phyloP scores from a whole-genome alignment of 2,329 filamentous ascomycete species.

The Sordariomycetes sp. region DNA sequence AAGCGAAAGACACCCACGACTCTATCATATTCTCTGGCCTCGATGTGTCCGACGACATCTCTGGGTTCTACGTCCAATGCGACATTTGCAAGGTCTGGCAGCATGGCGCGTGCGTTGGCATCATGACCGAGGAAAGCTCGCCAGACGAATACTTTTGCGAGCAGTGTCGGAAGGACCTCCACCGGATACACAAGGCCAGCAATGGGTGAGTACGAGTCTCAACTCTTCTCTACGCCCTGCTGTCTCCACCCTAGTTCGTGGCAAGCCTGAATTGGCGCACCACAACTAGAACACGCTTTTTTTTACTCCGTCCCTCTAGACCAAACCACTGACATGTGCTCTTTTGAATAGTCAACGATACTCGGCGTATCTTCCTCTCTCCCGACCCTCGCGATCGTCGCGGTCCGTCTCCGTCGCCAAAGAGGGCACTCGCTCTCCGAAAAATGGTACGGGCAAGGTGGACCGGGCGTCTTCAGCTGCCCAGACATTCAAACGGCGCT shows the following conservation, averaged over 20 bases:
- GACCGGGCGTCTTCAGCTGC: slow-evolving; percentile 35
- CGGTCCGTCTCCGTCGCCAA: slow-evolving; percentile 54
- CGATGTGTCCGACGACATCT: slow-evolving; percentile 69
- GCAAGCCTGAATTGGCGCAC: not conserved
- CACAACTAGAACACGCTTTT: not conserved
- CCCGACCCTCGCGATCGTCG: slow-evolving; percentile 41
- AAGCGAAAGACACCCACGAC: slow-evolving; percentile 42
- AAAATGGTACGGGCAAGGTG: slow-evolving; percentile 40
- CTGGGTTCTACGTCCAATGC: slow-evolving; percentile 95
- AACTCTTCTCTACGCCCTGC: not conserved
- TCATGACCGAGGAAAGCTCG: slow-evolving; percentile 84
- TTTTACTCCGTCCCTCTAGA: not conserved
- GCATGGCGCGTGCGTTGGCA: slow-evolving; percentile 93
- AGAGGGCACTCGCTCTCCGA: slow-evolving; percentile 41
- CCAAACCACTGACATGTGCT: not conserved
- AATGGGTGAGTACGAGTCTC: slow-evolving; percentile 60
- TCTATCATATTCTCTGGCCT: slow-evolving; percentile 43
- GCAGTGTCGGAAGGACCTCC: slow-evolving; percentile 80
- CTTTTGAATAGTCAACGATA: slow-evolving; percentile 43
- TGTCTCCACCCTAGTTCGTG: not conserved
- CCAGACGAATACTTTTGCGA: slow-evolving; percentile 98
- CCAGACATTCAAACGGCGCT: slow-evolving; percentile 66
- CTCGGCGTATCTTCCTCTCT: slow-evolving; percentile 50
- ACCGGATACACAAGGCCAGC: slow-evolving; percentile 65
- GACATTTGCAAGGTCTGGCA: slow-evolving; percentile 98